phyloP scores from a whole-genome alignment of 2,329 filamentous ascomycete species.

The Pseudogymnoascus sp. region DNA sequence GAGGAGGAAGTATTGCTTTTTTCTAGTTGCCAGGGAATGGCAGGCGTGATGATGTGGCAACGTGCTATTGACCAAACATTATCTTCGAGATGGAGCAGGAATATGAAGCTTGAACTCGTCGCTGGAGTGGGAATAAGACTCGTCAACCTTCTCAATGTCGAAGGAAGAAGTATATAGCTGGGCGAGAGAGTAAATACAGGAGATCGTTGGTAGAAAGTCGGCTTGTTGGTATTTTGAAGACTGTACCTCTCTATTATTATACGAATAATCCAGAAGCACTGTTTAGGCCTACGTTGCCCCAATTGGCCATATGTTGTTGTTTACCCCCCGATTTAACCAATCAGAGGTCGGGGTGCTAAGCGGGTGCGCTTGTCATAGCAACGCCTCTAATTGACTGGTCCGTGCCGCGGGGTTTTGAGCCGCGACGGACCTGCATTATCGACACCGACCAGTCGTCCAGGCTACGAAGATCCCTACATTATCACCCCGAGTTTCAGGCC shows the following conservation, averaged over 20 bases:
- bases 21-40: neutral
- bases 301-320: constrained; percentile 11
- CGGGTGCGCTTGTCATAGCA: constrained; percentile 9
- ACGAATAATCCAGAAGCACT: constrained; percentile 8
- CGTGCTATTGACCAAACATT: constrained; percentile 8
- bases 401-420: constrained; percentile 6
- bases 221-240: constrained; percentile 1
- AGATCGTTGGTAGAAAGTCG: neutral
- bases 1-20: neutral
- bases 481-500: neutral
- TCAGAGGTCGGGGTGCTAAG: neutral
- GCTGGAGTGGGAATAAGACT: neutral
- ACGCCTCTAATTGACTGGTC: constrained; percentile 7
- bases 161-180: neutral
- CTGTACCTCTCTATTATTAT: constrained; percentile 8
- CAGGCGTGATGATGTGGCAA: constrained; percentile 7
- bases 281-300: constrained; percentile 3
- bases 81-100: neutral
- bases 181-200: constrained; percentile 7
- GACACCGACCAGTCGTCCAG: constrained; percentile 3
- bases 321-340: constrained; percentile 6
- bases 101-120: constrained; percentile 4
- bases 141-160: neutral
- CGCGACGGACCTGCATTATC: constrained; percentile 5
- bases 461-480: constrained; percentile 6